Evolutionary conservation across 2,329 filamentous ascomycete species (phyloP).

Genomic region (Aureobasidium sp.): DNA sequence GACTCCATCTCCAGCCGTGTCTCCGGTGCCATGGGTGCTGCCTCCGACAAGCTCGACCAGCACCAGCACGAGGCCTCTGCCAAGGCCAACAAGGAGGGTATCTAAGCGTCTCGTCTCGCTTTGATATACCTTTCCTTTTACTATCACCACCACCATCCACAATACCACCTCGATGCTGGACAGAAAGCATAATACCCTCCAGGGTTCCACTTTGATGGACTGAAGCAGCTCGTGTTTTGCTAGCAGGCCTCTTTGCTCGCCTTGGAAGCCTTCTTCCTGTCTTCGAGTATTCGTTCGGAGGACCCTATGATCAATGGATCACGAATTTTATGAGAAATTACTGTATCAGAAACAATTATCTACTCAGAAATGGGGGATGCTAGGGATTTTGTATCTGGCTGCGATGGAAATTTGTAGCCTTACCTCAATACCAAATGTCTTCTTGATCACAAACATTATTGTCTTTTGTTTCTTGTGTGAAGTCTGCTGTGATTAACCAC

Average conservation of each 20-base stretch:
- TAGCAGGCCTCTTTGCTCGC: neutral
- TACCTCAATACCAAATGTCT: neutral
- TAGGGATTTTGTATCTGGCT: neutral
- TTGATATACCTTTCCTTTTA: neutral
- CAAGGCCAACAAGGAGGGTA: slow-evolving; percentile 42
- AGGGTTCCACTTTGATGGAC: neutral
- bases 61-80: slow-evolving; percentile 43
- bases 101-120: slow-evolving; percentile 20
- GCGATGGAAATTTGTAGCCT: slow-evolving; percentile 6
- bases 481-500: no score
- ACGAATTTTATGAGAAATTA: slow-evolving; percentile 8
- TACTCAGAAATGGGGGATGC: neutral
- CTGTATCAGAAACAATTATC: neutral
- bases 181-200: slow-evolving; percentile 1
- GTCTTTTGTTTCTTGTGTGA: no score
- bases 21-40: slow-evolving; percentile 46
- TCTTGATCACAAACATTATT: neutral
- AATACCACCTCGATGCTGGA: neutral
- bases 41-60: slow-evolving; percentile 48
- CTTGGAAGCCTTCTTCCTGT: neutral
- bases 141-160: neutral
- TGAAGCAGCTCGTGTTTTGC: slow-evolving; percentile 5
- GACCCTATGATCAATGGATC: slow-evolving; percentile 3
- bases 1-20: slow-evolving; percentile 47
- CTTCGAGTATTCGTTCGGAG: neutral